These are phyloP conservation scores for Arthromyces matolae DNA, from an alignment of 768 basidiomycete genomes.

Conservation along the genomic window DNA sequence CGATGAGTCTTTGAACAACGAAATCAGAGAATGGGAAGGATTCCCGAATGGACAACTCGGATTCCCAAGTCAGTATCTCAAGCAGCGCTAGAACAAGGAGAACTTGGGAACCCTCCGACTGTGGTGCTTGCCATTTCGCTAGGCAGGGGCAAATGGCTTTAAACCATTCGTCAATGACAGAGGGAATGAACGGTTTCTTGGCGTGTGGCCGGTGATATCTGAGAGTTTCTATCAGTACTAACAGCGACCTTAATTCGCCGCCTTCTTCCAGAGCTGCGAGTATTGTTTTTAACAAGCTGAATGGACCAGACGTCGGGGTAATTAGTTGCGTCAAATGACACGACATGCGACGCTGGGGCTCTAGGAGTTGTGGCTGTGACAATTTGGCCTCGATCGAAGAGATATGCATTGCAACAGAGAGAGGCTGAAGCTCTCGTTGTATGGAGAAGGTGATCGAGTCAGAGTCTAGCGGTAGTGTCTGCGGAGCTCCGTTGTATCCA, in stretches of 20 bases:
- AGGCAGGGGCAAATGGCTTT: not conserved
- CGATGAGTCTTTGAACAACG: not conserved
- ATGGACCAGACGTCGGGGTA: not conserved
- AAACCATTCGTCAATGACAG: not conserved
- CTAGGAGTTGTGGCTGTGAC: not conserved
- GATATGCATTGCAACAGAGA: too few species aligned
- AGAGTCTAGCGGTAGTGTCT: too few species aligned
- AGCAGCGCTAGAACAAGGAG: not conserved
- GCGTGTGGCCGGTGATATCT: not conserved
- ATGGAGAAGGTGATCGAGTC: too few species aligned
- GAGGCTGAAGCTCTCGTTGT: too few species aligned
- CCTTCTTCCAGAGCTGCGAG: not conserved
- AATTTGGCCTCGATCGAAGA: not conserved
- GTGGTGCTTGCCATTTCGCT: not conserved
- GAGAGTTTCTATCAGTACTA: not conserved
- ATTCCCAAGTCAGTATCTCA: conserved; percentile 3
- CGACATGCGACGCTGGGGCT: not conserved
- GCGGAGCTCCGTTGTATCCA: too few species aligned
- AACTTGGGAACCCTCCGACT: not conserved
- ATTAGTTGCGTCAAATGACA: not conserved
- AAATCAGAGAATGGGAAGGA: not conserved
- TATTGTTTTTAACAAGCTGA: not conserved
- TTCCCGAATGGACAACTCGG: not conserved
- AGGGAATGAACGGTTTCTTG: not conserved
- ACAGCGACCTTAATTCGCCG: not conserved